Evolutionary conservation across 2,329 filamentous ascomycete species (phyloP).

Genomic region (Aschersonia sp.): DNA sequence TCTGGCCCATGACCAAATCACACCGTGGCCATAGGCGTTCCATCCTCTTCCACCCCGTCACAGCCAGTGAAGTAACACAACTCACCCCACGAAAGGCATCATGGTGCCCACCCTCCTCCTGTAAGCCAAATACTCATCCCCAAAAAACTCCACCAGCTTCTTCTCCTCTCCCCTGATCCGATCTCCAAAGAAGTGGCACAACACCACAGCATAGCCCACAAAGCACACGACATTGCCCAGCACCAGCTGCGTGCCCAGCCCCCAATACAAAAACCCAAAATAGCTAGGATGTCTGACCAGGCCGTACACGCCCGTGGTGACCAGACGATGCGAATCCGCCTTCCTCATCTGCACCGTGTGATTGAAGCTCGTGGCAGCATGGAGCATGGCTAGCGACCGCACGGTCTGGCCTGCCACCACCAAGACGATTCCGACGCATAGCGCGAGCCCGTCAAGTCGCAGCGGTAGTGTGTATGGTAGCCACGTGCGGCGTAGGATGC

Average conservation of each 20-base stretch:
- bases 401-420: conserved; percentile 59
- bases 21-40: too few relatives aligned
- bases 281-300: conserved; percentile 77
- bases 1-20: too few relatives aligned
- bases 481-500: conserved; percentile 45
- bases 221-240: conserved; percentile 76
- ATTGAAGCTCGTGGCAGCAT: conserved; percentile 86
- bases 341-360: conserved; percentile 66
- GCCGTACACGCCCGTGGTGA: conserved; percentile 69
- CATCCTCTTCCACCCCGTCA: too few relatives aligned
- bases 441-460: conserved; percentile 25
- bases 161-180: conserved; percentile 69
- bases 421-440: conserved; percentile 46
- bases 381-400: conserved; percentile 73
- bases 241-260: conserved; percentile 81
- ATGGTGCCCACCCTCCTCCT: conserved; percentile 54
- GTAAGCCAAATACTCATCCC: conserved; percentile 66
- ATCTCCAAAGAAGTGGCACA: conserved; percentile 74
- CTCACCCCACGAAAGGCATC: conserved; percentile 52
- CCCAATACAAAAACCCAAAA: conserved; percentile 99
- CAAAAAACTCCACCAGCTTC: conserved; percentile 69
- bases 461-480: conserved; percentile 31
- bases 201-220: conserved; percentile 53
- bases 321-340: conserved; percentile 57
- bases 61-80: not conserved